phyloP scores from a whole-genome alignment of 2,329 filamentous ascomycete genomes.

The Blastomyces emzantsi region DNA sequence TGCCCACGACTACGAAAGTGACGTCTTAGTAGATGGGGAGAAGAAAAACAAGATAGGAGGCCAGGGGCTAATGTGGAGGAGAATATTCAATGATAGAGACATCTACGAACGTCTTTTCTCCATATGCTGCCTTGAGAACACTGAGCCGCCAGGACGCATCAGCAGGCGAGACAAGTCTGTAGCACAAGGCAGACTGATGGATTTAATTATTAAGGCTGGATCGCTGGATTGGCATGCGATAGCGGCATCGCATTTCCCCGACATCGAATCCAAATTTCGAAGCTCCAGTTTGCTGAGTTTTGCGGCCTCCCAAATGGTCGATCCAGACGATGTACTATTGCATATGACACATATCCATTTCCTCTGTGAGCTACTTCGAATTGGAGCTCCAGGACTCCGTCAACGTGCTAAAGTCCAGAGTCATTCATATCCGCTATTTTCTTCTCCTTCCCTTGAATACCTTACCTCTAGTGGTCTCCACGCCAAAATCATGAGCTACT shows the following conservation, averaged over 20 bases:
- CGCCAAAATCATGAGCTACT: conserved; percentile 41
- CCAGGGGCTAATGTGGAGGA: conserved; percentile 52
- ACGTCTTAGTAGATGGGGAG: conserved; percentile 19
- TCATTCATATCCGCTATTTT: conserved; percentile 30
- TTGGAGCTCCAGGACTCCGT: conserved; percentile 30
- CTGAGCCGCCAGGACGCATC: conserved; percentile 30
- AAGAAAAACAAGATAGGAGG: conserved; percentile 29
- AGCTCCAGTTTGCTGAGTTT: conserved; percentile 46
- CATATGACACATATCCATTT: conserved; percentile 52
- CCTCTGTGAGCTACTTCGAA: conserved; percentile 45
- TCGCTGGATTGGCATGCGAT: conserved; percentile 48
- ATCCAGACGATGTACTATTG: conserved; percentile 51
- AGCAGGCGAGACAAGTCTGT: conserved; percentile 48
- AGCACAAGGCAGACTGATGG: conserved; percentile 52
- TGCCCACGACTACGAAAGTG: conserved; percentile 19
- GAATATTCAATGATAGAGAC: conserved; percentile 52
- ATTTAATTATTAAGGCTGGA: conserved; percentile 47
- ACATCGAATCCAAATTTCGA: conserved; percentile 41
- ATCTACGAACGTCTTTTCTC: conserved; percentile 50
- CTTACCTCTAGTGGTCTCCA: conserved; percentile 45
- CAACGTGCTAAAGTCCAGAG: conserved; percentile 21
- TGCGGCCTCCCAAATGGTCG: conserved; percentile 47
- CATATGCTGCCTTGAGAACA: conserved; percentile 40
- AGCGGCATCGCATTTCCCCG: conserved; percentile 42
- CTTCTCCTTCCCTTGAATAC: conserved; percentile 43